phyloP scores from a whole-genome alignment of 202 grass and related monocot genomes.

The Panicum hallii region DNA sequence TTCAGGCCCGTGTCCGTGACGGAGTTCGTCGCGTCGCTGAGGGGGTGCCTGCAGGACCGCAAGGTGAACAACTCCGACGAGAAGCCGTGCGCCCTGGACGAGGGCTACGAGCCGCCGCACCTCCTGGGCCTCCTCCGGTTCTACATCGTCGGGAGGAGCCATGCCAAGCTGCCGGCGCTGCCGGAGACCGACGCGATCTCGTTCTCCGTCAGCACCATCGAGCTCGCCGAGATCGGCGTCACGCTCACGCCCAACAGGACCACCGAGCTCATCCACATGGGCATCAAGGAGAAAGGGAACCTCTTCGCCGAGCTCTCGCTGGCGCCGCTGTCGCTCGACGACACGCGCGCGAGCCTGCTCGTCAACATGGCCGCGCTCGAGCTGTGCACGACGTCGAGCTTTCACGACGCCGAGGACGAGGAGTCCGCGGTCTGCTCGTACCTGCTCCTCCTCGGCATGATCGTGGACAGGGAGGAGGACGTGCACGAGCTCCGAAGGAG shows the following conservation, averaged over 20 bases:
- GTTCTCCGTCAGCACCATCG: neutral
- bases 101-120: neutral
- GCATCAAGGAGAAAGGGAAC: neutral
- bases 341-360: neutral
- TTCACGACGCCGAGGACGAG: neutral
- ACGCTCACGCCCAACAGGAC: neutral
- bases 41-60: neutral
- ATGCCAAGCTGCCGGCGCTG: too few relatives aligned
- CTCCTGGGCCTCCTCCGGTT: conserved; percentile 11
- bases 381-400: neutral
- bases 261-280: neutral
- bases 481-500: neutral
- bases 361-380: neutral
- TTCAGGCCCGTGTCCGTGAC: neutral
- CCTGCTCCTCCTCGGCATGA: neutral
- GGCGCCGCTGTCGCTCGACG: neutral
- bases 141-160: neutral
- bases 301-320: neutral
- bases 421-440: neutral
- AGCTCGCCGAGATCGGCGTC: neutral
- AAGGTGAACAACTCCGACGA: too few relatives aligned
- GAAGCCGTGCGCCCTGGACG: too few relatives aligned
- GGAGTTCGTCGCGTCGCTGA: neutral
- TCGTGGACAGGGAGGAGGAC: conserved; percentile 1
- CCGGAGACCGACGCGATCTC: neutral